Percentiles rank a stretch among this genome's conserved stretches.
Evolutionary conservation across 345 rosid species (phyloP).

Genomic region (Hypericum perforatum): DNA sequence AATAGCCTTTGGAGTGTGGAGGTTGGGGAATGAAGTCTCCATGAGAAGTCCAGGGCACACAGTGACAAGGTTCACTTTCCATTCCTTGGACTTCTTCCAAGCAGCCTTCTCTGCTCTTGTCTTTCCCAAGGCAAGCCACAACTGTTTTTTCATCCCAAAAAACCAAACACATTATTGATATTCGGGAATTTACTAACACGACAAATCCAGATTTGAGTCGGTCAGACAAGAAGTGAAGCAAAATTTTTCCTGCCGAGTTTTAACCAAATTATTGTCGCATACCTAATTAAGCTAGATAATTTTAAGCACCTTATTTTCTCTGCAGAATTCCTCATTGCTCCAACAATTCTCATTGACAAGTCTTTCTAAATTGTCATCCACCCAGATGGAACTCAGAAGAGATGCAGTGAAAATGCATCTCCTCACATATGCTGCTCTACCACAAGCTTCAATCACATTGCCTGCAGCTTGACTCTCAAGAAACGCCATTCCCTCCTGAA

Average conservation of each 20-base stretch:
- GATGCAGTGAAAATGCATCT: constrained; percentile 36
- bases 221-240: too few relatives aligned
- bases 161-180: not conserved
- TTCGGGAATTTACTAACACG: too few relatives aligned
- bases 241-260: too few relatives aligned
- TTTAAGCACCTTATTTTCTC: constrained; percentile 23
- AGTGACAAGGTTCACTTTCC: constrained; percentile 28
- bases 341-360: constrained; percentile 21
- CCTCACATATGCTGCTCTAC: constrained; percentile 21
- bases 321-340: constrained; percentile 31
- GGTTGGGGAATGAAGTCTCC: constrained; percentile 20
- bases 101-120: constrained; percentile 29
- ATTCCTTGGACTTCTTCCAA: constrained; percentile 31
- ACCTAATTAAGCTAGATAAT: not conserved
- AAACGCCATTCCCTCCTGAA: constrained; percentile 28
- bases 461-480: constrained; percentile 26
- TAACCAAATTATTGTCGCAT: too few relatives aligned
- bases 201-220: too few relatives aligned
- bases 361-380: not conserved
- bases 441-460: constrained; percentile 35
- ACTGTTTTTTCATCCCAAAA: constrained; percentile 14
- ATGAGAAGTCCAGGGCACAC: constrained; percentile 34
- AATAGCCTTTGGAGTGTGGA: constrained; percentile 10
- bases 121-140: constrained; percentile 37
- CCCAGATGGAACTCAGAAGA: constrained; percentile 33